Evolutionary conservation across 129 eudicot species (phyloP).

Genomic region (carrot (Daucus carota)): DNA sequence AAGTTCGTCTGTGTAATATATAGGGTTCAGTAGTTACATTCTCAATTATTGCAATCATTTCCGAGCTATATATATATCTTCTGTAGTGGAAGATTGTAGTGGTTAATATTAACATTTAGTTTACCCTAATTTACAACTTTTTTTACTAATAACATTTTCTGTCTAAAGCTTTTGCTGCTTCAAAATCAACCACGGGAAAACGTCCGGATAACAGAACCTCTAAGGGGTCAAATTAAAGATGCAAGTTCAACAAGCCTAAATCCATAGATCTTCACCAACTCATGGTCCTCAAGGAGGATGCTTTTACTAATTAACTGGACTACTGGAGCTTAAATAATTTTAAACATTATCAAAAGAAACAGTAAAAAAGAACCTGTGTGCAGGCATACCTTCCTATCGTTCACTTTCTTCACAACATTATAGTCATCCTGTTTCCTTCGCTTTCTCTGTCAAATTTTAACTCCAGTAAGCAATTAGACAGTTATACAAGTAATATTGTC

Average conservation of each 20-base stretch:
- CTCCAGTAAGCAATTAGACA: neutral
- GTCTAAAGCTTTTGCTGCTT: neutral
- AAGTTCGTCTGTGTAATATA: neutral
- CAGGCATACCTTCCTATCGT: constrained; percentile 57
- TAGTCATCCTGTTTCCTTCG: constrained; percentile 69
- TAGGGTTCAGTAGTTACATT: neutral
- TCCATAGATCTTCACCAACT: neutral
- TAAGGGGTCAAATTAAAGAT: neutral
- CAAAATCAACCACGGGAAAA: neutral
- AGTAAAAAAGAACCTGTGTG: neutral
- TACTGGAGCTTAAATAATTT: neutral
- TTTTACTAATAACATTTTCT: neutral
- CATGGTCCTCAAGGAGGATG: neutral
- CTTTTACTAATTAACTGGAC: neutral
- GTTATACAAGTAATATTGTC: neutral
- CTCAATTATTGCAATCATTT: neutral
- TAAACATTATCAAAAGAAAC: neutral
- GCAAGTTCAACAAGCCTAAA: neutral
- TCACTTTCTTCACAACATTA: constrained; percentile 51
- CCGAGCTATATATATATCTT: neutral
- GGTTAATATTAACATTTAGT: neutral
- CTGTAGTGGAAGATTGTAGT: neutral
- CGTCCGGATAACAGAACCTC: neutral
- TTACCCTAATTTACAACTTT: neutral
- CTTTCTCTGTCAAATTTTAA: constrained; percentile 55